These are phyloP conservation scores for Pseudocercospora vitis DNA, from an alignment of 2,329 filamentous ascomycete genomes.

Conservation along the genomic window DNA sequence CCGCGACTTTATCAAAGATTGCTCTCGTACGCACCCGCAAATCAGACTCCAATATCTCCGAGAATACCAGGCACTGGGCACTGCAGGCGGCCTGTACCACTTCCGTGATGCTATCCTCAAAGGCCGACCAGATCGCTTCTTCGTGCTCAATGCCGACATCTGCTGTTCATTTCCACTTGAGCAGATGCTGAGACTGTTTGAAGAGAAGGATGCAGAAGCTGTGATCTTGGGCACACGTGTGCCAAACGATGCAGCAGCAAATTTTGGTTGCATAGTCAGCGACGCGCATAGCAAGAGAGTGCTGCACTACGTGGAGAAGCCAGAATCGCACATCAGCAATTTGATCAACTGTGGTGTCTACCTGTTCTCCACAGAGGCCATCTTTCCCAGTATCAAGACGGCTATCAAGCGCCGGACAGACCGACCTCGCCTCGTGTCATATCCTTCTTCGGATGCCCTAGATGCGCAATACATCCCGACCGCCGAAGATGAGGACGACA, in stretches of 20 bases:
- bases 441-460: slow-evolving; percentile 92
- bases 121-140: slow-evolving; percentile 89
- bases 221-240: slow-evolving; percentile 93
- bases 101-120: slow-evolving; percentile 99
- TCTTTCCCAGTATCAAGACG: slow-evolving; percentile 91
- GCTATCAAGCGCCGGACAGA: slow-evolving; percentile 95
- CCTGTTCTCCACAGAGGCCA: slow-evolving; percentile 90
- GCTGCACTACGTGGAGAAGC: slow-evolving; percentile 98
- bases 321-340: slow-evolving; percentile 95
- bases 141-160: slow-evolving; percentile 96
- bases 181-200: slow-evolving; percentile 92
- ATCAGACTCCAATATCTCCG: slow-evolving; percentile 92
- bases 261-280: slow-evolving; percentile 97
- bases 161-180: slow-evolving; percentile 97
- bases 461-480: slow-evolving; percentile 63
- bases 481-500: slow-evolving; percentile 69
- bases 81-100: slow-evolving; percentile 94
- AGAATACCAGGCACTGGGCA: slow-evolving; percentile 95
- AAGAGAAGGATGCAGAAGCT: slow-evolving; percentile 93
- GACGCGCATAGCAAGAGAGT: slow-evolving; percentile 92
- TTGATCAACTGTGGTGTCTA: slow-evolving; percentile 99
- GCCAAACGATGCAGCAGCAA: slow-evolving; percentile 83
- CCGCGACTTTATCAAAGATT: slow-evolving; percentile 96
- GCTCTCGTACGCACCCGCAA: slow-evolving; percentile 78
- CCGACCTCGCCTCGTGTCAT: slow-evolving; percentile 86